A percentile compares a stretch with the other conserved stretches of the same genome.
These are phyloP conservation scores for Fonsecaea pugnacius DNA, from an alignment of 2,329 filamentous ascomycete genomes.

Conservation along the genomic window DNA sequence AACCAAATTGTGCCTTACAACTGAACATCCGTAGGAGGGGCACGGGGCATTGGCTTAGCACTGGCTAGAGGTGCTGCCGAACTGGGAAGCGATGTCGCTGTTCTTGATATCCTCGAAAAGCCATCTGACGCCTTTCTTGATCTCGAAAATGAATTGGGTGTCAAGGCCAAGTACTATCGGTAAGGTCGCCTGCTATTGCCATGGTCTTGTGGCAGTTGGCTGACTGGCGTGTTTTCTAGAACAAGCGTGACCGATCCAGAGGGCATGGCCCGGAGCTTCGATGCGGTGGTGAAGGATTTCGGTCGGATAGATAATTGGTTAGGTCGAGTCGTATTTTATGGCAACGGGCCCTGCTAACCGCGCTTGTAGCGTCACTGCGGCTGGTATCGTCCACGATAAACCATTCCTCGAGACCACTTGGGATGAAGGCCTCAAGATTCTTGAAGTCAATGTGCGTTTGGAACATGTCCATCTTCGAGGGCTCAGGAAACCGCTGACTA, in stretches of 20 bases:
- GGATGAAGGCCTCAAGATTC: slow-evolving; percentile 49
- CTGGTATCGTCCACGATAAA: slow-evolving; percentile 51
- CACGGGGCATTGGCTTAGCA: slow-evolving; percentile 33
- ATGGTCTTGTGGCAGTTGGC: neutral
- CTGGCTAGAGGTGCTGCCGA: slow-evolving; percentile 30
- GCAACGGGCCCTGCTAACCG: neutral
- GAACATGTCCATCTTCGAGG: slow-evolving; percentile 31
- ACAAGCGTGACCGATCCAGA: slow-evolving; percentile 26
- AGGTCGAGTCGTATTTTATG: neutral
- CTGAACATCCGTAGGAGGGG: slow-evolving; percentile 24
- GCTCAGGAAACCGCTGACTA: slow-evolving; percentile 47
- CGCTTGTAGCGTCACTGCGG: slow-evolving; percentile 24
- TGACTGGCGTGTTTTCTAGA: slow-evolving; percentile 42
- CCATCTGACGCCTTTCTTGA: slow-evolving; percentile 23
- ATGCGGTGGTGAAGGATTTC: slow-evolving; percentile 23
- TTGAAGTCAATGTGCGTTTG: slow-evolving; percentile 51
- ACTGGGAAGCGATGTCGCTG: slow-evolving; percentile 31
- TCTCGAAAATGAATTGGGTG: slow-evolving; percentile 18
- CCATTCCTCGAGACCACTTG: slow-evolving; percentile 52
- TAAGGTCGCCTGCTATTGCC: neutral
- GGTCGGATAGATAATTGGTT: slow-evolving; percentile 32
- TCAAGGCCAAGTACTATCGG: slow-evolving; percentile 26
- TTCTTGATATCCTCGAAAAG: slow-evolving; percentile 31
- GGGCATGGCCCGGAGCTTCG: slow-evolving; percentile 18
- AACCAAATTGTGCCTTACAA: neutral